phyloP scores from a whole-genome alignment of 1,284 basidiomycete species.

The Coniferiporia weirii region DNA sequence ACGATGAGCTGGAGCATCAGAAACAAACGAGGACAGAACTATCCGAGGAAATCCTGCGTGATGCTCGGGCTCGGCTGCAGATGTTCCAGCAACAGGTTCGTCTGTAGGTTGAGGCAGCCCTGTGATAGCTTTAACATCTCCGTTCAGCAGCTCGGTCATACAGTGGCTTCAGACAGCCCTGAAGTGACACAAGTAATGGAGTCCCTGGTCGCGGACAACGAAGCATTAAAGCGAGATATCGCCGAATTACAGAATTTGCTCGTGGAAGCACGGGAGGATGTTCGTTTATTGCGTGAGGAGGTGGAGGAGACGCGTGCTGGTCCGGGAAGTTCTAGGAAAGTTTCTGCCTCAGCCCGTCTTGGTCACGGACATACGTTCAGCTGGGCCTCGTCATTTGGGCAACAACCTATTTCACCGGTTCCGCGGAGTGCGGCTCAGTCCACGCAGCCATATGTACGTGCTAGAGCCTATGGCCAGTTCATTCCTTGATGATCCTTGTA shows the following conservation, averaged over 20 bases:
- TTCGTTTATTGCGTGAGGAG: slow-evolving; percentile 64
- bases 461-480: neutral
- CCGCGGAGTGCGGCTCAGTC: slow-evolving; percentile 28
- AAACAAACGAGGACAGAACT: slow-evolving; percentile 63
- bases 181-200: slow-evolving; percentile 71
- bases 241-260: slow-evolving; percentile 72
- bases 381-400: slow-evolving; percentile 18
- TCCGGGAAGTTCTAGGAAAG: slow-evolving; percentile 33
- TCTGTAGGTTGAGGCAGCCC: slow-evolving; percentile 18
- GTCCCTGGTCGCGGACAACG: slow-evolving; percentile 78
- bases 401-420: slow-evolving; percentile 16
- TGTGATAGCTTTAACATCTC: neutral
- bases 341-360: slow-evolving; percentile 2
- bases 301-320: slow-evolving; percentile 61
- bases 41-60: slow-evolving; percentile 67
- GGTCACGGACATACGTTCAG: slow-evolving; percentile 13
- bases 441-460: slow-evolving; percentile 37
- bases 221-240: slow-evolving; percentile 75
- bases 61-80: slow-evolving; percentile 65
- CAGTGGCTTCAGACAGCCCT: slow-evolving; percentile 41
- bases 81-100: slow-evolving; percentile 53
- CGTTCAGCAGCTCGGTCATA: slow-evolving; percentile 39
- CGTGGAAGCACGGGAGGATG: slow-evolving; percentile 72
- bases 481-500: slow-evolving; percentile 14
- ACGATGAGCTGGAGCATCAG: slow-evolving; percentile 60